Evolutionary conservation across 345 rosid genomes (phyloP).

Genomic region (Eucalyptus viminalis): DNA sequence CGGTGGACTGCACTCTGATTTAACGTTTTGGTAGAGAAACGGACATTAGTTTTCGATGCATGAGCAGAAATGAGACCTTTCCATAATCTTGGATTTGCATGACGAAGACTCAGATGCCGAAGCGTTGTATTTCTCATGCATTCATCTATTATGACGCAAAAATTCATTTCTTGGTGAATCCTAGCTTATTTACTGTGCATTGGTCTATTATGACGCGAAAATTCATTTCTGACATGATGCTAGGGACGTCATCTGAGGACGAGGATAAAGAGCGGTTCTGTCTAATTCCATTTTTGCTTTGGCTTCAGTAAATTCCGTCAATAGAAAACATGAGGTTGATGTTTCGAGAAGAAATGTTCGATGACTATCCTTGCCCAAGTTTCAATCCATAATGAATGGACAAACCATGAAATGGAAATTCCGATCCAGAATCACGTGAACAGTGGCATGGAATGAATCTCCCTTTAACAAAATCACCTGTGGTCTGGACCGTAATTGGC

Average conservation of each 20-base stretch:
- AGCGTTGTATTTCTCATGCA: not conserved
- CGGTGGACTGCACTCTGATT: not conserved
- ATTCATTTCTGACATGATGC: not conserved
- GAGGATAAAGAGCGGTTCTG: not conserved
- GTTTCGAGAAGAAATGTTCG: not conserved
- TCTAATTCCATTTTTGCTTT: not conserved
- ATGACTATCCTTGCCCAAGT: not conserved
- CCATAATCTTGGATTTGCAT: not conserved
- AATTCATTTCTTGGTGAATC: not conserved
- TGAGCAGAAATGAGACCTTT: not conserved
- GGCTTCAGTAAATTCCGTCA: not conserved
- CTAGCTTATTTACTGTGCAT: not conserved
- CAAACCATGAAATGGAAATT: not conserved
- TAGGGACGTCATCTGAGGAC: not conserved
- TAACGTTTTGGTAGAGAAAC: not conserved
- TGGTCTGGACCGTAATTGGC: not conserved
- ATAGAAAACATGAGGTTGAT: not conserved
- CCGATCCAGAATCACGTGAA: not conserved
- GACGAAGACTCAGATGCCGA: not conserved
- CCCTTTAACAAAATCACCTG: not conserved
- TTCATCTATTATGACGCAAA: not conserved
- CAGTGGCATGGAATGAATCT: not conserved
- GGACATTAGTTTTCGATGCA: not conserved
- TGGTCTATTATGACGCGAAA: not conserved
- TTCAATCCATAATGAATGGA: not conserved